phyloP scores from a whole-genome alignment of 2,329 filamentous ascomycete genomes.

The Chalara sp. region DNA sequence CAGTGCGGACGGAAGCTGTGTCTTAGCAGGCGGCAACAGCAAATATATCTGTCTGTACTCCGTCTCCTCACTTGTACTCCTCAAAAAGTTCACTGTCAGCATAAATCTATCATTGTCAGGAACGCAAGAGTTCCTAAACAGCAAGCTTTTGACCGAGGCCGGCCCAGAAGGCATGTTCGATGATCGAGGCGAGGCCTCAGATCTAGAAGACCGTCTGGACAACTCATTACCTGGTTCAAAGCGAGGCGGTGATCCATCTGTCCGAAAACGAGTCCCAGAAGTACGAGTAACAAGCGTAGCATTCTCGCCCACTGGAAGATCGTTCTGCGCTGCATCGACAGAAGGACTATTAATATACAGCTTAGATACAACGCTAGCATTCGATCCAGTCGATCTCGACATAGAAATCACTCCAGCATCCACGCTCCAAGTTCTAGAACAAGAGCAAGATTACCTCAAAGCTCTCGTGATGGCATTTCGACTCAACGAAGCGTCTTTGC shows the following conservation, averaged over 20 bases:
- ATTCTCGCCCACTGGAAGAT: conserved; percentile 81
- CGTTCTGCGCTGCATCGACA: conserved; percentile 92
- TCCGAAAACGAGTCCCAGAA: conserved; percentile 69
- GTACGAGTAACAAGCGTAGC: conserved; percentile 78
- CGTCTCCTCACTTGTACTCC: conserved; percentile 80
- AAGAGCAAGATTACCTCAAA: conserved; percentile 76
- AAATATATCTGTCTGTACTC: conserved; percentile 98
- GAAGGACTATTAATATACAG: conserved; percentile 93
- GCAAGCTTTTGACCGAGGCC: conserved; percentile 82
- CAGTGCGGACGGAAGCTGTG: conserved; percentile 84
- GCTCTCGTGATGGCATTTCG: conserved; percentile 96
- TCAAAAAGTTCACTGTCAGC: conserved; percentile 94
- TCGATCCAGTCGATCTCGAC: conserved; percentile 94
- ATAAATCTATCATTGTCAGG: conserved; percentile 93
- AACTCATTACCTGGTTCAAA: conserved; percentile 76
- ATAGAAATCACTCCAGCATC: conserved; percentile 87
- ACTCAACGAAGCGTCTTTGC: conserved; percentile 76
- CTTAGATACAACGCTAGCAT: conserved; percentile 74
- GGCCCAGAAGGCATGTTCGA: conserved; percentile 82
- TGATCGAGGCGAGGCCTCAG: conserved; percentile 79
- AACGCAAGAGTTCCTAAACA: conserved; percentile 96
- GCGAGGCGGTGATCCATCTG: conserved; percentile 74
- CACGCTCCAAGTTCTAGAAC: conserved; percentile 62
- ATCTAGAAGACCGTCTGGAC: conserved; percentile 79
- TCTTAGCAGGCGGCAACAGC: conserved; percentile 89